phyloP scores from a whole-genome alignment of 2,329 filamentous ascomycete species.

The Alternaria angustiovoidea region DNA sequence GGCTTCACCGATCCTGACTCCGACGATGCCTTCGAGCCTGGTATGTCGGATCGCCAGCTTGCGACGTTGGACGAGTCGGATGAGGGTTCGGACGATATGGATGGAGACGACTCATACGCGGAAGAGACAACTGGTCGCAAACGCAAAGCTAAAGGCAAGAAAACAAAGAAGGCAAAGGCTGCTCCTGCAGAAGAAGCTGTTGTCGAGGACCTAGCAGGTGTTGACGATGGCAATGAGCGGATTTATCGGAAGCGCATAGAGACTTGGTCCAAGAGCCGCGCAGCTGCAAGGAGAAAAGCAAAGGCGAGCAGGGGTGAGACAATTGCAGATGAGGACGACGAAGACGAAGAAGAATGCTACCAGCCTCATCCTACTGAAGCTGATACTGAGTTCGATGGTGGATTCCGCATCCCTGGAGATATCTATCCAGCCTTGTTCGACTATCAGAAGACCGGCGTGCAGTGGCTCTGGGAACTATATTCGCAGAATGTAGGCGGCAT shows the following conservation, averaged over 20 bases:
- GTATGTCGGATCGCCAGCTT: constrained; percentile 50
- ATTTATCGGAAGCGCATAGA: constrained; percentile 79
- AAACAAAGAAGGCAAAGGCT: constrained; percentile 32
- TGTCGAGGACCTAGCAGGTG: constrained; percentile 64
- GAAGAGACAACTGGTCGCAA: constrained; percentile 51
- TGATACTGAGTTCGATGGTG: constrained; percentile 78
- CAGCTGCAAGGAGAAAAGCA: constrained; percentile 64
- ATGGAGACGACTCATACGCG: constrained; percentile 51
- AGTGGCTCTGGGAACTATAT: constrained; percentile 95
- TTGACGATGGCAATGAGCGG: constrained; percentile 90
- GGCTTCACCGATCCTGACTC: constrained; percentile 45
- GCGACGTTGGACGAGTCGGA: constrained; percentile 52
- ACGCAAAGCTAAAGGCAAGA: constrained; percentile 47
- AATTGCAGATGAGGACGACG: constrained; percentile 45
- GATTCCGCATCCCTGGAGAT: constrained; percentile 85
- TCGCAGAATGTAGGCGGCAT: constrained; percentile 91
- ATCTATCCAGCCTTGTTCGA: constrained; percentile 92
- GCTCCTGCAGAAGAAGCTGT: constrained; percentile 35
- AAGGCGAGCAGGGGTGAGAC: constrained; percentile 44
- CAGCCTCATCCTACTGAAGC: constrained; percentile 84
- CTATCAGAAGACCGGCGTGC: constrained; percentile 95
- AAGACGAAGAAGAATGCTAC: constrained; percentile 75
- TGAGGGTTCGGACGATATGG: constrained; percentile 42
- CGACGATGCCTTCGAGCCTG: constrained; percentile 54
- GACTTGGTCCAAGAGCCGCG: constrained; percentile 74